Conservation (phyloP, 306 rosid genomes). For the Sophora flavescens region DNA sequence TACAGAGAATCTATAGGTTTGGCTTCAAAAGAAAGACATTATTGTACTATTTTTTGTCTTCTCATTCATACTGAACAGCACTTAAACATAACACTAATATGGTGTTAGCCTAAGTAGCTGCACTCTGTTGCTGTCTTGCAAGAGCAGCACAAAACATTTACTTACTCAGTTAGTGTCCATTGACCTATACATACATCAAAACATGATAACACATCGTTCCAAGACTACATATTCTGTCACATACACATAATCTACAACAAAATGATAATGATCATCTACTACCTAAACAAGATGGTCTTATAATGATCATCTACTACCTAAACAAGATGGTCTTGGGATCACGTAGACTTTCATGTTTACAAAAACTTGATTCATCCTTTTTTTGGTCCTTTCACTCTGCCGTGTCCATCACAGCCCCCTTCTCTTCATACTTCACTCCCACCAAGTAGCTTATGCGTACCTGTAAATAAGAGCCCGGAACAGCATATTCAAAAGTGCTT, state of each 20-base stretch:
- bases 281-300: conserved; percentile 16
- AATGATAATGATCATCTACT: conserved; percentile 39
- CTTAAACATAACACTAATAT: background rate
- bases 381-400: conserved; percentile 47
- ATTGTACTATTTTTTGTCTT: conserved; percentile 1
- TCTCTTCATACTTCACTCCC: conserved; percentile 78
- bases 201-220: conserved; percentile 17
- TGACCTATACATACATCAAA: conserved; percentile 37
- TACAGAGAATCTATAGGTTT: too few species aligned
- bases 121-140: background rate
- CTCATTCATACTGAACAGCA: background rate
- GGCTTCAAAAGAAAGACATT: background rate
- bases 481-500: background rate
- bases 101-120: background rate
- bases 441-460: conserved; percentile 80
- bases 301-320: conserved; percentile 19
- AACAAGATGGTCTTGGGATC: conserved; percentile 12
- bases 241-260: conserved; percentile 42
- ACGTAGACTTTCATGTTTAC: background rate
- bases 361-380: background rate
- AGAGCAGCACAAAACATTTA: conserved; percentile 26
- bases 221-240: conserved; percentile 8
- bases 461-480: conserved; percentile 45
- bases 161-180: conserved; percentile 7
- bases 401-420: conserved; percentile 55